Conservation (phyloP, 306 rosid species). For the Castanospermum australe region DNA sequence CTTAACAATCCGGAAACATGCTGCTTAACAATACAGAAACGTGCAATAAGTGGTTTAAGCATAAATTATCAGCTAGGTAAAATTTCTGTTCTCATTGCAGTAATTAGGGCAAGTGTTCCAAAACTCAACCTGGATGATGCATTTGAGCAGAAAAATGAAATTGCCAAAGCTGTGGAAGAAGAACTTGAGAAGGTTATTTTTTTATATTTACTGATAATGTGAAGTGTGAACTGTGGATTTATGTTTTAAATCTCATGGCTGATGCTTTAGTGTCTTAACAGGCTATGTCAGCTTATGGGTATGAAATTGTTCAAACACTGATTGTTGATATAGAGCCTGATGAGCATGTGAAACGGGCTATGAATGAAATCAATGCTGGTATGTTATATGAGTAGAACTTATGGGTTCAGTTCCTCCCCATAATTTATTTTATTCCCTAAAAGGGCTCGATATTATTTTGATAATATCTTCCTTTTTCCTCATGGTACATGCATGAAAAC, state of each 20-base stretch:
- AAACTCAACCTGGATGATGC: slow-evolving; percentile 85
- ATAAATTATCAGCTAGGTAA: slow-evolving; percentile 9
- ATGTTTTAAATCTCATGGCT: slow-evolving; percentile 22
- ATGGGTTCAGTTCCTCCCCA: neutral
- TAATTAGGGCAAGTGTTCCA: slow-evolving; percentile 90
- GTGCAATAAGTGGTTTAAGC: neutral
- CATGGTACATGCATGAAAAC: neutral
- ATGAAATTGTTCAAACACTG: slow-evolving; percentile 90
- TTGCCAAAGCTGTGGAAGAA: slow-evolving; percentile 89
- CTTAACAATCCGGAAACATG: slow-evolving; percentile 15
- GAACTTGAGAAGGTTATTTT: slow-evolving; percentile 82
- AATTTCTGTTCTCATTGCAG: slow-evolving; percentile 41
- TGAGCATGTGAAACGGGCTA: slow-evolving; percentile 87
- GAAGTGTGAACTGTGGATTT: neutral
- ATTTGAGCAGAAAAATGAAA: slow-evolving; percentile 95
- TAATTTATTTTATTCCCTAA: neutral
- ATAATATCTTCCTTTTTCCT: neutral
- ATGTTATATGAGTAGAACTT: slow-evolving; percentile 16
- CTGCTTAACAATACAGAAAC: slow-evolving; percentile 16
- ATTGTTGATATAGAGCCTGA: slow-evolving; percentile 91
- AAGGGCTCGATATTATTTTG: neutral
- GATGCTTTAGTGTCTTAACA: slow-evolving; percentile 30
- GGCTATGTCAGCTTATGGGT: slow-evolving; percentile 99
- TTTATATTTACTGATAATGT: neutral
- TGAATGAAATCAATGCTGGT: slow-evolving; percentile 99